Evolutionary conservation across 495 filamentous ascomycete genomes (phyloP).

Genomic region (Neurospora intermedia): DNA sequence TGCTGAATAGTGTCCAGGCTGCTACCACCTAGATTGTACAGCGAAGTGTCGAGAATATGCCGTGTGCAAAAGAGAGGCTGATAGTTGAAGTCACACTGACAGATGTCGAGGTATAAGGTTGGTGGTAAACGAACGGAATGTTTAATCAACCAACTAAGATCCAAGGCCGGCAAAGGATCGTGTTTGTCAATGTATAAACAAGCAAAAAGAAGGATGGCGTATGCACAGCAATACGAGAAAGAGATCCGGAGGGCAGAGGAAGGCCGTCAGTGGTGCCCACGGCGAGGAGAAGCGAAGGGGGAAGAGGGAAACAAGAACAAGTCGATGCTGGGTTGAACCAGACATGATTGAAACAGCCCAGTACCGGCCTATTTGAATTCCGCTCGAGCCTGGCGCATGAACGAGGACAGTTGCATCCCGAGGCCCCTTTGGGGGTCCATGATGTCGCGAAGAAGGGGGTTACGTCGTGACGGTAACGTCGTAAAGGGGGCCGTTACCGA

Average conservation of each 20-base stretch:
- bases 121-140: not conserved
- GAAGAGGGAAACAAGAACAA: constrained; percentile 7
- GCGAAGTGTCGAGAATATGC: not conserved
- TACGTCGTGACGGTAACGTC: constrained; percentile 3
- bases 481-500: constrained; percentile 10
- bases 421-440: constrained; percentile 2
- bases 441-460: constrained; percentile 5
- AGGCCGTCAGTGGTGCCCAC: not conserved
- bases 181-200: not conserved
- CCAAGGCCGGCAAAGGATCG: not conserved
- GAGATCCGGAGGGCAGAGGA: not conserved
- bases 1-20: not conserved
- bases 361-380: constrained; percentile 10
- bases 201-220: constrained; percentile 4
- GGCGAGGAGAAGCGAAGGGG: constrained; percentile 1
- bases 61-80: not conserved
- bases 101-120: not conserved
- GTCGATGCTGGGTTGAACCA: constrained; percentile 6
- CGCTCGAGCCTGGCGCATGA: constrained; percentile 8
- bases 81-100: not conserved
- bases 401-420: constrained; percentile 8
- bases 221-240: constrained; percentile 8
- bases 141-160: not conserved
- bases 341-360: constrained; percentile 8
- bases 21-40: not conserved